Evolutionary conservation across 148 eudicot species (phyloP), one percentile per base, ranked within the genome.

Genomic region (Selenicereus undatus): DNA sequence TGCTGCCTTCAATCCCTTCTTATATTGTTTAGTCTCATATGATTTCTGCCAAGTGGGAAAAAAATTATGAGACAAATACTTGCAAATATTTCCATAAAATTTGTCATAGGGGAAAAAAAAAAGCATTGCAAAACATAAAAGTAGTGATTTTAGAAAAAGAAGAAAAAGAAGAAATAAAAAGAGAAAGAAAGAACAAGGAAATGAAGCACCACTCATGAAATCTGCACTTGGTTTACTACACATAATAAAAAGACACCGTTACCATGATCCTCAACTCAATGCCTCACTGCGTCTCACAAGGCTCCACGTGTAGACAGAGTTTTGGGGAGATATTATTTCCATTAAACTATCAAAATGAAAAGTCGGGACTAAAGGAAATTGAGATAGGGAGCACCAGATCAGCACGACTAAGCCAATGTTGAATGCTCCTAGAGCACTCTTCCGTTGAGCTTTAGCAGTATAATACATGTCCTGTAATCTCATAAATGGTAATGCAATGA

Each of bases 1-100:
- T 8, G 99, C 97, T 16, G 97, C 97, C 90, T 93, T 95, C 86
- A 95, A 84, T 51, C 99, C 99, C 88, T 95, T 95, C 85, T 95
- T 93, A 81, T 95, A 95, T 82, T 95, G 99, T 79, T 95, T 95
- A 32, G 93, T 92, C 84, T 95, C 99, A 81, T 93, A 95, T 21
- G 99, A 95, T 93, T 93, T 95, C 97, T 95, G 95, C 84, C 85
- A 6, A 58, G 71, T 8, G 6, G 14, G 35, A 27, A 39, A 62
- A 45, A 58, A 51, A 21, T 58, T 35, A 54, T 11, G 73, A 21
- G 30, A 71, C 75, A 54, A 2, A 43, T 51, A 74, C 54, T 74
- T 54, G n/a, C 64, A 29, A 8, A 26, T 22, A 16, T 6, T 14
- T 27, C 16, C 48, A 76, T 48, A 76, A 35, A 58, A 20, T 18